phyloP scores from a whole-genome alignment of 2,329 filamentous ascomycete species.

The Botrytis fragariae region DNA sequence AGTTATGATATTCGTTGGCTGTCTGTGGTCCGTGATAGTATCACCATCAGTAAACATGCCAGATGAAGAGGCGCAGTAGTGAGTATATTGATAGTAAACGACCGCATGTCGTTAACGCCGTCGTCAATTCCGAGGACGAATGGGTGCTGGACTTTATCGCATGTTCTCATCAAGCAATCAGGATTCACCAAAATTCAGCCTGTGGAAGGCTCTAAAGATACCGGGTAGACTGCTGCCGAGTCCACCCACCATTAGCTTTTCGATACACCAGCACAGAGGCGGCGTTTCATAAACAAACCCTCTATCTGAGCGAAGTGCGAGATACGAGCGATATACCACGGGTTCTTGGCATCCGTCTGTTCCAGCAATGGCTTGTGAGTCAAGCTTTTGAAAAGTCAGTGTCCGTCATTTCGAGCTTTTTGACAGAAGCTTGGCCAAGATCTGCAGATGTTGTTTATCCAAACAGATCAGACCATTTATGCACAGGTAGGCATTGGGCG shows the following conservation, averaged over 20 bases:
- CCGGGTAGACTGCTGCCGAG: neutral
- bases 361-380: neutral
- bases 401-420: neutral
- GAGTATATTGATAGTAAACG: neutral
- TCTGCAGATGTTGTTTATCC: neutral
- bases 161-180: neutral
- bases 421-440: constrained; percentile 15
- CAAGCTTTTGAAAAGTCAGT: constrained; percentile 11
- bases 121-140: neutral
- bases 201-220: neutral
- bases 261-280: constrained; percentile 8
- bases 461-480: neutral
- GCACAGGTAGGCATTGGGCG: neutral
- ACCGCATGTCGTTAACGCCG: neutral
- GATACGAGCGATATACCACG: neutral
- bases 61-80: constrained; percentile 5
- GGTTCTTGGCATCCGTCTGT: neutral
- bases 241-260: neutral
- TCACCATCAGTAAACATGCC: neutral
- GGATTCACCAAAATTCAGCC: neutral
- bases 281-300: constrained; percentile 6
- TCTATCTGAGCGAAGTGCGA: neutral
- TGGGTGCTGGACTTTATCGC: neutral
- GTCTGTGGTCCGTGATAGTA: neutral
- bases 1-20: neutral